Evolutionary conservation across 345 rosid genomes (phyloP).

Genomic region (Citrus australasica): DNA sequence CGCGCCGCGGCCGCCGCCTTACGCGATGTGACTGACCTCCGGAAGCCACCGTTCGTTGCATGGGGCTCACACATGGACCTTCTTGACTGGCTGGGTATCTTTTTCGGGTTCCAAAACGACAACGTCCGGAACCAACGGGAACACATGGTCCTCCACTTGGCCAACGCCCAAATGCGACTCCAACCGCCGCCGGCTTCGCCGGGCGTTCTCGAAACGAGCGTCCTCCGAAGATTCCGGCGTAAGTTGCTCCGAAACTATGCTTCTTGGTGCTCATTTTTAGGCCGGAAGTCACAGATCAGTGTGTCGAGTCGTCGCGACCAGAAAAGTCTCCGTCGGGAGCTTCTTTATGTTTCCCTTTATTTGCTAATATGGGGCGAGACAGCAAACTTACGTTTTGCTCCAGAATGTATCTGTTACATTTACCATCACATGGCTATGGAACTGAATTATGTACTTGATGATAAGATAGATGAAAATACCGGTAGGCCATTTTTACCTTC

Average conservation of each 20-base stretch:
- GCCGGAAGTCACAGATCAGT: conserved; percentile 39
- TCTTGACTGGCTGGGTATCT: conserved; percentile 70
- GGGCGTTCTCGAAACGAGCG: conserved; percentile 52
- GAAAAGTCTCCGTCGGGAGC: conserved; percentile 38
- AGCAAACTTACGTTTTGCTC: conserved; percentile 51
- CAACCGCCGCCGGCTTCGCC: conserved; percentile 42
- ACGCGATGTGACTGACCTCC: conserved; percentile 51
- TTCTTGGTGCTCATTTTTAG: conserved; percentile 71
- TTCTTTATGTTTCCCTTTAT: conserved; percentile 49
- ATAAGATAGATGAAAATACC: conserved; percentile 40
- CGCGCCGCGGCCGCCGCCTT: conserved; percentile 70
- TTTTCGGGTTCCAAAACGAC: conserved; percentile 73
- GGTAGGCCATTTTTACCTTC: conserved; percentile 57
- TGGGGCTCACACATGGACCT: conserved; percentile 57
- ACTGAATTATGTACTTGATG: conserved; percentile 38
- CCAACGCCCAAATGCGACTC: conserved; percentile 86
- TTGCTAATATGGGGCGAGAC: conserved; percentile 69
- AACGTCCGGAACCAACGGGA: conserved; percentile 85
- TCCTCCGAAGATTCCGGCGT: conserved; percentile 54
- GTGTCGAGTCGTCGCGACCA: conserved; percentile 22
- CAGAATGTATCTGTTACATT: conserved; percentile 58
- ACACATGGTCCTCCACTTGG: conserved; percentile 82
- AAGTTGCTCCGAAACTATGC: conserved; percentile 66
- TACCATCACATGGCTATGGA: conserved; percentile 63
- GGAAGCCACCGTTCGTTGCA: conserved; percentile 46